Base-by-base conservation (phyloP, 2,329 filamentous ascomycete genomes). In the Tolypocladium ophioglossoides region DNA sequence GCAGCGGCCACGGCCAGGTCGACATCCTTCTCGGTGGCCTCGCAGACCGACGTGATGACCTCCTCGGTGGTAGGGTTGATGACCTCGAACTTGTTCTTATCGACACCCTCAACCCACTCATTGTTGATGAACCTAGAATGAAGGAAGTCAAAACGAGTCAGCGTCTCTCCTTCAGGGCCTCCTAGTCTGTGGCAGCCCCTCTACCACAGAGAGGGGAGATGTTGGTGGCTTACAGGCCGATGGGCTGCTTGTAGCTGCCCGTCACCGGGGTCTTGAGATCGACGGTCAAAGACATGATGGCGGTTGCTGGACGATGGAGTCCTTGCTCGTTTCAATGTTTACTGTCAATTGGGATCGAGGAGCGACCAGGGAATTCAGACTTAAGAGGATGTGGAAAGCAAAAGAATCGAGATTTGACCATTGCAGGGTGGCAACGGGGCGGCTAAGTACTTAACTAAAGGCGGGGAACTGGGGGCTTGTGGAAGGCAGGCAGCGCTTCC, bases 21-120 rank as follows among this genome's bases (percentile, higher is more conserved):
- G 70, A 85, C 76, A 74, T 94, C 89, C 78, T 95, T 91, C 78
- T 95, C 90, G 60, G 86, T 88, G 67, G 86, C 91, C 75, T 95
- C 91, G 68, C 83, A 76, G 63, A 96, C 88, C 54, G 84, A 85
- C 78, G 78, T 82, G 76, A 95, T 95, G 66, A 89, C 83, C 72
- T 91, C 84, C 73, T 96, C 91, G 61, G 83, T 89, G 60, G 86
- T 67, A 56, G 91, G 91, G 81, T 95, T 95, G 79, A 94, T 86
- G 71, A 91, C 87, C 74, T 96, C 90, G 68, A 96, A 94, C 62
- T 86, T 91, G 81, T 89, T 86, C 76, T 91, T 91, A 64, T 95
- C 89, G 59, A 87, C 84, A 69, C 84, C 79, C 65, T 73, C 70
- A 60, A 95, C 83, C 75, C 86, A 96, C 74, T 96, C 87, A 72